Evolutionary conservation across 768 basidiomycete genomes (phyloP).

Genomic region (Lanmaoa pseudosensibilis): DNA sequence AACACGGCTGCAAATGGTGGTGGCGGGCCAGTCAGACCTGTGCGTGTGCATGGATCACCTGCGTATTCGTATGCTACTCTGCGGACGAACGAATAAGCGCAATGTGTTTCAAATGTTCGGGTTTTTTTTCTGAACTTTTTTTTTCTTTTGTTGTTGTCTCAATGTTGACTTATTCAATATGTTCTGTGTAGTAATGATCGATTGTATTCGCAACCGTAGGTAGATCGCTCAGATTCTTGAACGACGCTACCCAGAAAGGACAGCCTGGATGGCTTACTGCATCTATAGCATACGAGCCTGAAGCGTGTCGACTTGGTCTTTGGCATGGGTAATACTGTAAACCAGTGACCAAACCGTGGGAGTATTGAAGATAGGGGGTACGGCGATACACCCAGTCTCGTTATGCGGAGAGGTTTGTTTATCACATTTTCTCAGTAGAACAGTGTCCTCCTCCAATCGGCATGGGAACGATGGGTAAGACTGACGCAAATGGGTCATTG

Average conservation of each 20-base stretch:
- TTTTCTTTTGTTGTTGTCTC: background rate
- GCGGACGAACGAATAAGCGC: conserved; percentile 14
- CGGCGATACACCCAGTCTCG: background rate
- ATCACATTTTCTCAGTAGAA: background rate
- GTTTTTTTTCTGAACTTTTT: background rate
- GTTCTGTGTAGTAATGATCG: conserved; percentile 3
- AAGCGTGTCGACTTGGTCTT: background rate
- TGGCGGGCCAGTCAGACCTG: conserved; percentile 19
- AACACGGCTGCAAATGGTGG: conserved; percentile 29
- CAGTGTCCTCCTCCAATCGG: background rate
- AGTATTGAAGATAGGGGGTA: background rate
- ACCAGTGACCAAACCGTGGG: background rate
- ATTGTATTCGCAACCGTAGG: conserved; percentile 4
- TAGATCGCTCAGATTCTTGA: background rate
- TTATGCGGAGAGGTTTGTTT: background rate
- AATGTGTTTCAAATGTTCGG: too few species aligned
- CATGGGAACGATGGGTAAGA: conserved; percentile 1
- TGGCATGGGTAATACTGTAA: background rate
- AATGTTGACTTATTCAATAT: conserved; percentile 8
- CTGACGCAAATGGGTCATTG: background rate
- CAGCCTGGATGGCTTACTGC: background rate
- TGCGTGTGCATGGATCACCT: conserved; percentile 22
- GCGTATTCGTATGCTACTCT: conserved; percentile 17
- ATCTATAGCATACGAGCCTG: background rate
- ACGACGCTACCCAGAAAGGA: background rate